Percentiles rank a stretch among this genome's conserved stretches.
Evolutionary conservation across 305 asterid genomes (phyloP).

Genomic region (Solanum hybrid): DNA sequence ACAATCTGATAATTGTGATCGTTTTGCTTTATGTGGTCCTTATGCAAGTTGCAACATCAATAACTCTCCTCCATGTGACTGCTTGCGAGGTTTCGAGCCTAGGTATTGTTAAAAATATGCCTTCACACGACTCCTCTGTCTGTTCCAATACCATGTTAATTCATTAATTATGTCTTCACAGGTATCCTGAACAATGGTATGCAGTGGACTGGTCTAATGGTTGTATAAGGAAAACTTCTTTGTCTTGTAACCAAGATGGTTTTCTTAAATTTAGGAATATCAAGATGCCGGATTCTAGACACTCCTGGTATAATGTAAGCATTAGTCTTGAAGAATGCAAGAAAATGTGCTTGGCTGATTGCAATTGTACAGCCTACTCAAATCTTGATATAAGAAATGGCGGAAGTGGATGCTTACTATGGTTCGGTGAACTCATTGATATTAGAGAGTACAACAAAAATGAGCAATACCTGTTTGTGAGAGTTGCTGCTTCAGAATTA

Average conservation of each 20-base stretch:
- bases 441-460: constrained; percentile 8
- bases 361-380: constrained; percentile 35
- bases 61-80: constrained; percentile 20
- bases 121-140: not conserved
- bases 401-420: constrained; percentile 28
- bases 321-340: constrained; percentile 18
- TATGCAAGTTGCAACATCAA: constrained; percentile 19
- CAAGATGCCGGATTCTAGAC: constrained; percentile 18
- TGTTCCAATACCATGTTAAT: not conserved
- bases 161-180: constrained; percentile 4
- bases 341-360: constrained; percentile 19
- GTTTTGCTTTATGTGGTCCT: constrained; percentile 21
- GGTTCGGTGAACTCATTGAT: constrained; percentile 26
- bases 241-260: constrained; percentile 22
- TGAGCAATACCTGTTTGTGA: constrained; percentile 17
- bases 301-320: constrained; percentile 6
- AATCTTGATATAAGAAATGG: constrained; percentile 10
- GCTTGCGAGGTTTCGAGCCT: constrained; percentile 20
- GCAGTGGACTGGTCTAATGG: constrained; percentile 24
- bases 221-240: constrained; percentile 16
- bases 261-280: constrained; percentile 16
- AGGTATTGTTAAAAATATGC: not conserved
- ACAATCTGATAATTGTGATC: constrained; percentile 20
- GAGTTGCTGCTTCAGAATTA: constrained; percentile 8
- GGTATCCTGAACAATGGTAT: constrained; percentile 13